Percentiles rank a stretch among this genome's conserved stretches.
phyloP scores from a whole-genome alignment of 768 basidiomycete species.

The Suillus clintonianus region DNA sequence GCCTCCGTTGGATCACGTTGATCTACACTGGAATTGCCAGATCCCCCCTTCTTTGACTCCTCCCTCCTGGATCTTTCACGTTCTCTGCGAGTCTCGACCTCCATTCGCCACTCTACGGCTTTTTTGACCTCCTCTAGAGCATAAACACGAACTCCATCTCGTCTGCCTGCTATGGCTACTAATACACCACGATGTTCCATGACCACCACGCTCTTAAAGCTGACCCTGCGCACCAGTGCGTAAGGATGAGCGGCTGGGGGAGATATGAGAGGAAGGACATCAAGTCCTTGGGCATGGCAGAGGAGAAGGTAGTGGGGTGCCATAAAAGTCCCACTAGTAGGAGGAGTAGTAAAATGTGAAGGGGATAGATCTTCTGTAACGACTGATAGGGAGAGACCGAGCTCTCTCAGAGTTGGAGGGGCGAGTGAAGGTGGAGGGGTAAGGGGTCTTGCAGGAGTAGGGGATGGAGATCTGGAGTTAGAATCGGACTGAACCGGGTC shows the following conservation, averaged over 20 bases:
- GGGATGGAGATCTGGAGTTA: constrained; percentile 57
- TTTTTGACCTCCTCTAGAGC: constrained; percentile 85
- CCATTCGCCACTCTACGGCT: constrained; percentile 86
- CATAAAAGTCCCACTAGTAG: constrained; percentile 76
- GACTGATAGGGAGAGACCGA: constrained; percentile 71
- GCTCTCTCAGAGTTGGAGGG: constrained; percentile 69
- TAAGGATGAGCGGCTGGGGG: constrained; percentile 79
- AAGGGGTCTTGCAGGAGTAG: constrained; percentile 49
- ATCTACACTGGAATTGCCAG: constrained; percentile 36
- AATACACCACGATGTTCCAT: constrained; percentile 91
- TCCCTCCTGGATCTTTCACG: constrained; percentile 71
- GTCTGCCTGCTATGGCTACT: constrained; percentile 85
- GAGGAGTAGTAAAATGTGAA: constrained; percentile 76
- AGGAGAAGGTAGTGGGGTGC: constrained; percentile 80
- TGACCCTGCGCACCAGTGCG: constrained; percentile 77
- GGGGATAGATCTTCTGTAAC: constrained; percentile 71
- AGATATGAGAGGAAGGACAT: constrained; percentile 77
- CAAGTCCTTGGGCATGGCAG: constrained; percentile 84
- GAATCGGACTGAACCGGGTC: constrained; percentile 32
- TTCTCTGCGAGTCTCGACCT: constrained; percentile 75
- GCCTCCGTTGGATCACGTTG: constrained; percentile 50
- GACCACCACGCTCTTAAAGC: constrained; percentile 85
- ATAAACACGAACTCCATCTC: constrained; percentile 87
- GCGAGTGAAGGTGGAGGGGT: constrained; percentile 76
- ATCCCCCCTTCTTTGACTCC: constrained; percentile 54